Base-by-base conservation (phyloP, 202 grass and related monocot species). In the Zoysia matrella region DNA sequence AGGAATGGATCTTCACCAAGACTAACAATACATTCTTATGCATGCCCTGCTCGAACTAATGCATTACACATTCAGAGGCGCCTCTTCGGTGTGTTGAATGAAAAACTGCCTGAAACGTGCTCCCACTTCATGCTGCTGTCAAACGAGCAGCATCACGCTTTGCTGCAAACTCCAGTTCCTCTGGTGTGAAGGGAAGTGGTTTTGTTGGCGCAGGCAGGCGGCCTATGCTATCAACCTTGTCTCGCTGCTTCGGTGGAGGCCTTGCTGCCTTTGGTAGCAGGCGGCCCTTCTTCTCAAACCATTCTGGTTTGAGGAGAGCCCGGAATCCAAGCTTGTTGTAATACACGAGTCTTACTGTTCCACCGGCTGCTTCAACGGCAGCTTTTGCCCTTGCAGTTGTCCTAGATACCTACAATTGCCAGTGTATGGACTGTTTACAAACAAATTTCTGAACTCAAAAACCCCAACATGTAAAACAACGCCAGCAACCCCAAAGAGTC, bases 201-300 rank as follows among this genome's bases (percentile, higher is more conserved):
- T 93, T 95, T 57, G 86, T 90, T 4, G 90, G 92, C 4, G 94
- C 89, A 46, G 95, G 95, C 43, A 98, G 77, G 67, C 95, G 92
- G 65, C 95, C 95, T 67, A 95, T 88, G 70, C 88, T 93, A 80
- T 98, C 92, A 1, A 91, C 88, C 92, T 75, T 90, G 50, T 95
- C 92, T 48, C 61, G 82, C 68, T 91, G 92, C 78, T 98, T 97
- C 56, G 94, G 94, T 5, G 91, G 94, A 15, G 94, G 94, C 56
- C 86, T 84, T 14, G 94, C 94, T 0, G 87, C 87, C 79, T 88
- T 93, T 8, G 95, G 95, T 85, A 98, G n/a, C 36, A 98, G 83
- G 30, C 95, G 88, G 0, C 95, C 92, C 74, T 98, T 98, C 84
- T 98, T 98, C 40, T 86, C 90, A 68, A 98, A 98, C 92, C 95